A percentile compares a stretch with the other conserved stretches of the same genome.
Conservation (phyloP, 345 rosid genomes). For the Trapa incisa region DNA sequence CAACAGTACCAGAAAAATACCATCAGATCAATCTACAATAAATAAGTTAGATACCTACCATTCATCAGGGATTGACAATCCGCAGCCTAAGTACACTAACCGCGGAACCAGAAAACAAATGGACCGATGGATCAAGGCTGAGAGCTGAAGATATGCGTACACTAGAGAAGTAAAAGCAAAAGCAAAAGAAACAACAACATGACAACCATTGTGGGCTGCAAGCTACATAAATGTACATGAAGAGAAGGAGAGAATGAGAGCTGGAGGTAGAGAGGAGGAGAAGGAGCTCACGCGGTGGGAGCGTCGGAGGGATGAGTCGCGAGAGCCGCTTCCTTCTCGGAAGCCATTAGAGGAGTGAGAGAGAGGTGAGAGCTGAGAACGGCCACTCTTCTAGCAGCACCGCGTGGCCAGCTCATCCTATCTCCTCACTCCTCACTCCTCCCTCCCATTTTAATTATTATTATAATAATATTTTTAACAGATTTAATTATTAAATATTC, state of each 20-base stretch:
- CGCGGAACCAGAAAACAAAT: neutral
- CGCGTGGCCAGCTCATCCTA: too few species aligned
- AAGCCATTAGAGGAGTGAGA: slow-evolving; percentile 43
- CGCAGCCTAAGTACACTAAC: neutral
- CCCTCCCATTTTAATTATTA: too few species aligned
- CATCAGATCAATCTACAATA: neutral
- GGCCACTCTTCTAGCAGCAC: slow-evolving; percentile 9
- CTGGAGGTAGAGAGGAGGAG: neutral
- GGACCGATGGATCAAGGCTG: neutral
- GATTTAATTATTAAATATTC: too few species aligned
- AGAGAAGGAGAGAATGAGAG: neutral
- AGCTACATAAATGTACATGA: neutral
- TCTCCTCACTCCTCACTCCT: too few species aligned
- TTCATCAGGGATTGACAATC: neutral
- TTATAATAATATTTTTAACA: too few species aligned
- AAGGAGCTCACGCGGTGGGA: slow-evolving; percentile 54
- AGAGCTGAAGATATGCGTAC: neutral
- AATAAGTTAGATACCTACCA: neutral
- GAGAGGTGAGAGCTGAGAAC: slow-evolving; percentile 21
- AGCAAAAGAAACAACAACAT: neutral
- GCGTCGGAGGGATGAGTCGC: slow-evolving; percentile 59
- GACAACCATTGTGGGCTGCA: neutral
- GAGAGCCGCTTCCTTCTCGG: slow-evolving; percentile 83
- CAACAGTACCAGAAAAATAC: too few species aligned
- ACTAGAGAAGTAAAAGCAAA: too few species aligned